Percentiles rank a stretch among this genome's conserved stretches.
Conservation (phyloP, 2,329 filamentous ascomycete genomes). For the Fusarium sp. region DNA sequence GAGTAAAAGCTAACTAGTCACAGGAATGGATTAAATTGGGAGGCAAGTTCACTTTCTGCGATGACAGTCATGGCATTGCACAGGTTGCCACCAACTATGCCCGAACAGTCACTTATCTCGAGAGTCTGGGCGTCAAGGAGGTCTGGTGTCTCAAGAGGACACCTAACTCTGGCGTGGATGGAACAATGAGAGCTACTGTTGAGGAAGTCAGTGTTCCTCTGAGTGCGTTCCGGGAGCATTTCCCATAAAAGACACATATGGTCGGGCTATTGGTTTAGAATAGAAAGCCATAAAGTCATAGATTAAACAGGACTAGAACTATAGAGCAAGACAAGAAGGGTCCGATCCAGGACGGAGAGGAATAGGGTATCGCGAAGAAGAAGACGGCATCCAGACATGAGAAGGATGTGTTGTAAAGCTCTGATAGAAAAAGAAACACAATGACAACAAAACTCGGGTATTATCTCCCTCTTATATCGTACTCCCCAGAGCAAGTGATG, state of each 20-base stretch:
- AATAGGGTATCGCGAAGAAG: conserved; percentile 41
- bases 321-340: conserved; percentile 11
- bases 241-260: conserved; percentile 16
- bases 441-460: conserved; percentile 22
- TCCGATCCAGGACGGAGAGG: not conserved
- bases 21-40: conserved; percentile 77
- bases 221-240: conserved; percentile 50
- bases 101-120: conserved; percentile 75
- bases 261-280: not conserved
- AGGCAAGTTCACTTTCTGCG: conserved; percentile 88
- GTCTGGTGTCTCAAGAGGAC: conserved; percentile 66
- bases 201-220: conserved; percentile 58
- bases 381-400: conserved; percentile 30
- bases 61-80: conserved; percentile 90
- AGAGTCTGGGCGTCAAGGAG: conserved; percentile 70
- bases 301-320: conserved; percentile 34
- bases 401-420: conserved; percentile 1
- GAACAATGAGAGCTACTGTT: conserved; percentile 49
- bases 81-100: conserved; percentile 90
- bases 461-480: conserved; percentile 4
- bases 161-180: conserved; percentile 44
- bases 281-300: conserved; percentile 26
- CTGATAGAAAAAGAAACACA: conserved; percentile 11
- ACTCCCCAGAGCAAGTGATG: conserved; percentile 3
- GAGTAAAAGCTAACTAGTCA: not conserved